Evolutionary conservation across 805 yeast species (phyloP).

Genomic region (Teunomyces cretensis): DNA sequence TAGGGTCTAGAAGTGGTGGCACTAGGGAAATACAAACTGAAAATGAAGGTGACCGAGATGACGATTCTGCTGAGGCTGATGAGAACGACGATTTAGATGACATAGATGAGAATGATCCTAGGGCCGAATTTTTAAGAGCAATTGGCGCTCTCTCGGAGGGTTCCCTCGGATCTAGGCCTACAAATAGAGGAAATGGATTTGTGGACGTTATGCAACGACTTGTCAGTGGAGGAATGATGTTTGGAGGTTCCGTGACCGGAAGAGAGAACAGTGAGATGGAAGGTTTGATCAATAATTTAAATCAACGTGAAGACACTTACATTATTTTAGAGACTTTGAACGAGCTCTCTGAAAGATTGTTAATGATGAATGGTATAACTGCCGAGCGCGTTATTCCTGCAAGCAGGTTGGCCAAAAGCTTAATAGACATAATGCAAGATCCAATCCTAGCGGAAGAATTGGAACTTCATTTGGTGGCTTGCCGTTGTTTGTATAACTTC

Average conservation of each 20-base stretch:
- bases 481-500: constrained; percentile 79
- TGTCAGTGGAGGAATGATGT: constrained; percentile 24
- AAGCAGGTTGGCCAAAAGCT: constrained; percentile 49
- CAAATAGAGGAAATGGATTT: constrained; percentile 15
- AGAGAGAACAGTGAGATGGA: constrained; percentile 31
- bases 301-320: constrained; percentile 55
- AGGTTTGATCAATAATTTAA: constrained; percentile 36
- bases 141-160: constrained; percentile 20
- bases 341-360: constrained; percentile 60
- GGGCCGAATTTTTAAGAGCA: constrained; percentile 26
- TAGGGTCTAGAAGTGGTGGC: constrained; percentile 12
- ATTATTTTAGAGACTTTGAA: constrained; percentile 61
- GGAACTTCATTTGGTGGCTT: constrained; percentile 80
- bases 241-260: constrained; percentile 12
- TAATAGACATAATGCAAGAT: constrained; percentile 59
- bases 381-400: constrained; percentile 68
- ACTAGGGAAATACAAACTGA: constrained; percentile 6
- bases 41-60: constrained; percentile 9
- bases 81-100: constrained; percentile 13
- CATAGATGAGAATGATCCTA: constrained; percentile 16
- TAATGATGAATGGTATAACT: constrained; percentile 65
- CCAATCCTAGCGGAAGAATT: constrained; percentile 60
- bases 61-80: constrained; percentile 7
- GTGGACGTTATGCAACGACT: constrained; percentile 35
- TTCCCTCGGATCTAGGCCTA: not conserved